A percentile compares a stretch with the other conserved stretches of the same genome.
These are phyloP conservation scores for Trichoderma koningii DNA, from an alignment of 2,329 filamentous ascomycete genomes.

Conservation along the genomic window DNA sequence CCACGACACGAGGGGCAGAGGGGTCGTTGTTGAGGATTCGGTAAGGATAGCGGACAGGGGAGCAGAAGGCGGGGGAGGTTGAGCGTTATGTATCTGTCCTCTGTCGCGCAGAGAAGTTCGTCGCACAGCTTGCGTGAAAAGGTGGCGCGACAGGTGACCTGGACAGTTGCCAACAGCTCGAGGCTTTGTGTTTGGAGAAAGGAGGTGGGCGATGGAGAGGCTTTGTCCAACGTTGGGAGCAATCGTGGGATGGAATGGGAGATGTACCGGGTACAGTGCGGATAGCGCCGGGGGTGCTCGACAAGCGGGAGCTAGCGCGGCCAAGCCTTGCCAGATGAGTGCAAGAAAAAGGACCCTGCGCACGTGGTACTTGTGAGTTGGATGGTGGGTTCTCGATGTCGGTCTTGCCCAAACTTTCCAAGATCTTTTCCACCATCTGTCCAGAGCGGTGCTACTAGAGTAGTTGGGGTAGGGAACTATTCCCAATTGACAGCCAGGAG, in stretches of 20 bases:
- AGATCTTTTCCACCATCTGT: not conserved
- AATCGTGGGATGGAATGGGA: not conserved
- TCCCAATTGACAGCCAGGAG: too few relatives aligned
- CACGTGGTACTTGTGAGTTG: not conserved
- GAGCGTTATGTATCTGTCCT: not conserved
- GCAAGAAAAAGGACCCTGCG: not conserved
- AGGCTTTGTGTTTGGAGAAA: not conserved
- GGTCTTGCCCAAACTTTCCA: not conserved
- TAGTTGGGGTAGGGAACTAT: too few relatives aligned
- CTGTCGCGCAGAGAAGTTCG: not conserved
- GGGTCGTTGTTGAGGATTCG: not conserved
- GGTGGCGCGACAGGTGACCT: not conserved
- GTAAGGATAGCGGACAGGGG: not conserved
- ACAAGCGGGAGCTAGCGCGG: too few relatives aligned
- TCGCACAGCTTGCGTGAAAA: not conserved
- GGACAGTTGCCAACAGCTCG: not conserved
- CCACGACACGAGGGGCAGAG: conserved; percentile 13
- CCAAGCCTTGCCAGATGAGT: conserved; percentile 6
- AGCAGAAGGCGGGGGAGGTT: not conserved
- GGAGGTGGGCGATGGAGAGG: conserved; percentile 8
- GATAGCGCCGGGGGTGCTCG: too few relatives aligned
- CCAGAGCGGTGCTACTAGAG: too few relatives aligned
- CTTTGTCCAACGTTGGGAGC: conserved; percentile 1
- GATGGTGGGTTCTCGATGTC: conserved; percentile 2
- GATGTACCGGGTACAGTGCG: not conserved